Percentiles rank a stretch among this genome's conserved stretches.
Conservation (phyloP, 495 filamentous ascomycete species). For the Collariella sp. region DNA sequence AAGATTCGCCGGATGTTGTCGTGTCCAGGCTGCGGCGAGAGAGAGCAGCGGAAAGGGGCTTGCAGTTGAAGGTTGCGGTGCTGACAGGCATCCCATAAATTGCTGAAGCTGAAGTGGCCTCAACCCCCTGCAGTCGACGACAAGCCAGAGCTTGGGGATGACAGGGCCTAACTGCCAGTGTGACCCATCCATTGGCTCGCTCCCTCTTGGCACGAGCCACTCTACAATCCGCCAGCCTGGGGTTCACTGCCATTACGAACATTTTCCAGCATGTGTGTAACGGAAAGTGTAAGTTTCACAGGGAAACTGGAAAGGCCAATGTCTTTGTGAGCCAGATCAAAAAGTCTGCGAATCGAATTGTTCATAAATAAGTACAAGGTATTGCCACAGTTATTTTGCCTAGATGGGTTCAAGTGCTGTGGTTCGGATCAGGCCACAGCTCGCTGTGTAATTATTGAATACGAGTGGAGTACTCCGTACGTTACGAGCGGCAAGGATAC, state of each 20-base stretch:
- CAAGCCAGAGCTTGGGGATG: conserved; percentile 2
- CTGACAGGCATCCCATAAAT: conserved; percentile 14
- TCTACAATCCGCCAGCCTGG: not conserved
- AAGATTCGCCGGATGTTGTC: conserved; percentile 12
- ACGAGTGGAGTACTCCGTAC: not conserved
- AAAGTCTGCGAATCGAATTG: no score
- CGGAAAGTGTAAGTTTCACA: not conserved
- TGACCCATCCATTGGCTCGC: not conserved
- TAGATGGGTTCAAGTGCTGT: not conserved
- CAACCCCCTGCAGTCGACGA: conserved; percentile 15
- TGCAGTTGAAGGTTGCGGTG: conserved; percentile 14
- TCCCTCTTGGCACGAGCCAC: not conserved
- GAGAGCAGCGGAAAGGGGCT: conserved; percentile 22
- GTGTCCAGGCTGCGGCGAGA: conserved; percentile 14
- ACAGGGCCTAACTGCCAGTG: not conserved
- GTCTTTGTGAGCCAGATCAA: not conserved
- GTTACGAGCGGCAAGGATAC: not conserved
- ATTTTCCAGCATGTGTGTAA: not conserved
- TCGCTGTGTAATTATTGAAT: not conserved
- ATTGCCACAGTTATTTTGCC: not conserved
- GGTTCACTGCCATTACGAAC: not conserved
- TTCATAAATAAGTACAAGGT: no score
- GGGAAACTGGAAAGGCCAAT: no score
- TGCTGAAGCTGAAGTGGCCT: conserved; percentile 29
- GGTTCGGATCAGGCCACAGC: no score